Evolutionary conservation across 1,284 basidiomycete genomes (phyloP), one percentile per base, ranked within the genome.

Genomic region (Wallemia mellicola): DNA sequence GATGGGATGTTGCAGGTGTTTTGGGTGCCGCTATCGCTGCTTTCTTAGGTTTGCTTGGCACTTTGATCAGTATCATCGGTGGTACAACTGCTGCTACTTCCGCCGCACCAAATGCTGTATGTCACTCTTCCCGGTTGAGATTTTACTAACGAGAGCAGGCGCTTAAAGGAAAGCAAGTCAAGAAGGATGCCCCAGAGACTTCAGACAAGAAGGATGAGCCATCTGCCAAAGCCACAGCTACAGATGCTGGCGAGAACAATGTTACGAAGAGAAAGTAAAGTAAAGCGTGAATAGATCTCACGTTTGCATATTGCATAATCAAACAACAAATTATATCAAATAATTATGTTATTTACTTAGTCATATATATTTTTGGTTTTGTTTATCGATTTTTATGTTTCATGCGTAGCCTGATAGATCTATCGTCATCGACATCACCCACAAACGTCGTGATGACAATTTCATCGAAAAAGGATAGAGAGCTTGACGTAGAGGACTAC

Each of bases 1-100:
- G 84, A 64, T 88, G 88, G 60, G 82, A 87, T 71, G 85, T 84
- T 61, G 86, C 81, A 65, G 82, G 76, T 60, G 82, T 79, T 63
- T 74, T 92, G 62, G 75, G 74, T 62, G 80, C 79, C 62, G 78
- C 76, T 58, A 65, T 85, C 60, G 74, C 89, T 66, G 85, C 82
- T 55, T 68, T 91, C 65, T 77, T 94, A 67, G 83, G 82, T 61
- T 80, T 91, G 78, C 71, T 94, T 64, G 82, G 79, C 63, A 77
- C 79, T 59, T 72, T 88, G 66, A 77, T 86, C 62, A 81, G 86
- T 61, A 72, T 89, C 66, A 76, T 86, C 68, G 81, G 84, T 63
- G 75, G 75, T 60, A n/a, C 14, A 7, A 17, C 38, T 48, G 19
- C 9, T n/a, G 22, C 14, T 48, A n/a, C 38, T 48, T n/a, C 38